Evolutionary conservation across 495 filamentous ascomycete species (phyloP).

Genomic region (Amniculicola lignicola): DNA sequence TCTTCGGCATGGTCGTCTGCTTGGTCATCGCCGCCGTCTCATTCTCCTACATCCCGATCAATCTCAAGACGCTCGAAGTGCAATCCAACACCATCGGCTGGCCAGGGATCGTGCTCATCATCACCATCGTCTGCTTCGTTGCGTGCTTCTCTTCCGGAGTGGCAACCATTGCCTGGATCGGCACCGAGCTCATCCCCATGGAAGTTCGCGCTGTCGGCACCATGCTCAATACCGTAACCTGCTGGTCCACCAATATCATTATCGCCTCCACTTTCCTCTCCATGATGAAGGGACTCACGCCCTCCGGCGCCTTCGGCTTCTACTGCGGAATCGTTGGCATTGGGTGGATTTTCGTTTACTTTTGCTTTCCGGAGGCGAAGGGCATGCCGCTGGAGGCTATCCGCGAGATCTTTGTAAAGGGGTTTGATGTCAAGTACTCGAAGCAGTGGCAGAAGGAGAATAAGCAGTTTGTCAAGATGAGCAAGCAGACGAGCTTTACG

Average conservation of each 20-base stretch:
- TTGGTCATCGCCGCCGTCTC: constrained; percentile 47
- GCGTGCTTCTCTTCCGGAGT: constrained; percentile 48
- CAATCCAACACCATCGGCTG: constrained; percentile 35
- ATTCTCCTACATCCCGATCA: constrained; percentile 52
- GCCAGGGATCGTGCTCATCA: constrained; percentile 46
- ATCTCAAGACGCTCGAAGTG: constrained; percentile 38
- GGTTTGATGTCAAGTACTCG: constrained; percentile 48
- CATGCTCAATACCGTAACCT: constrained; percentile 50
- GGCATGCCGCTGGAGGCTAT: constrained; percentile 53
- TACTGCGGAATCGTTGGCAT: constrained; percentile 51
- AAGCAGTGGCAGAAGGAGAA: constrained; percentile 41
- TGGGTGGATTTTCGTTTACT: constrained; percentile 48
- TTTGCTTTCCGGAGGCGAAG: constrained; percentile 52
- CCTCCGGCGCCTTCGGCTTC: constrained; percentile 53
- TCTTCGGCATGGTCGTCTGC: constrained; percentile 46
- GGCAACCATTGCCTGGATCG: constrained; percentile 52
- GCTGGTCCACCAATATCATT: constrained; percentile 54
- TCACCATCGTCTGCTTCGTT: constrained; percentile 51
- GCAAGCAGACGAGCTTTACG: constrained; percentile 8
- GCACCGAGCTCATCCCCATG: constrained; percentile 52
- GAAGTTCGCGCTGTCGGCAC: constrained; percentile 54
- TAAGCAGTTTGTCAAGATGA: constrained; percentile 26
- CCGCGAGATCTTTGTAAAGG: constrained; percentile 48
- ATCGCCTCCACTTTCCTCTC: constrained; percentile 53
- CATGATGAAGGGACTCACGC: constrained; percentile 49